Evolutionary conservation across 2,329 filamentous ascomycete species (phyloP), one percentile per base, ranked within the genome.

Genomic region (Epichloe festucae): DNA sequence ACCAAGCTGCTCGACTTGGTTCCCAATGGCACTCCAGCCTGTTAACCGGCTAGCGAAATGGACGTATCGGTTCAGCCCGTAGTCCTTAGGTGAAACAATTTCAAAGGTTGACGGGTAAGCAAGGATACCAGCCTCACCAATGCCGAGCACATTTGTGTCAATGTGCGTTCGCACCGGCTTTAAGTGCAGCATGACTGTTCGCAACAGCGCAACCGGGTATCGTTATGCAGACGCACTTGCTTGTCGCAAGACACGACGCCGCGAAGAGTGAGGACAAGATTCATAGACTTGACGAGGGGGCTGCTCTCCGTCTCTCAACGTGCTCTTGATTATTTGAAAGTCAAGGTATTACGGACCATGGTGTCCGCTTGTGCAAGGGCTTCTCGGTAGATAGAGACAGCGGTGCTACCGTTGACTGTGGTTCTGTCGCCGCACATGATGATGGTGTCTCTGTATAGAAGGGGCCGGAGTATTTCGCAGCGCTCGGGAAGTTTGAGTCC

Each of bases 11-110:
- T 86, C 82, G 27, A 86, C 85, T 72, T 90, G 82, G 52, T 81
- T 86, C 81, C 95, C 95, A 76, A 96, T 89, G 46, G 90, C 89
- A 65, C 96, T 96, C 90, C 89, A 95, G 62, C 89, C 89, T 4
- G 89, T 95, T 60, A 95, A 68, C 14, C 46, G 46, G 21, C 46
- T 48, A 12, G 46, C 46, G 17, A 48, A 48, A 40, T 49, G 47
- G 27, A 49, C 47, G n/a, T 42, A 49, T 50, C 54, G 53, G 43
- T 31, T 46, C 40, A 57, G 38, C 14, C 55, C 57, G 48, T 53
- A 56, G 21, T 94, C 87, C 52, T 79, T 79, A 2, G 90, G 90
- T 69, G 91, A 85, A 69, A 95, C 84, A 63, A 94, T 94, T 70
- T 93, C n/a, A n/a, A n/a, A 94, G 43, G 27, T 49, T 35, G 21